Base-by-base conservation (phyloP, 805 yeast genomes). In the Metschnikowia matae region DNA sequence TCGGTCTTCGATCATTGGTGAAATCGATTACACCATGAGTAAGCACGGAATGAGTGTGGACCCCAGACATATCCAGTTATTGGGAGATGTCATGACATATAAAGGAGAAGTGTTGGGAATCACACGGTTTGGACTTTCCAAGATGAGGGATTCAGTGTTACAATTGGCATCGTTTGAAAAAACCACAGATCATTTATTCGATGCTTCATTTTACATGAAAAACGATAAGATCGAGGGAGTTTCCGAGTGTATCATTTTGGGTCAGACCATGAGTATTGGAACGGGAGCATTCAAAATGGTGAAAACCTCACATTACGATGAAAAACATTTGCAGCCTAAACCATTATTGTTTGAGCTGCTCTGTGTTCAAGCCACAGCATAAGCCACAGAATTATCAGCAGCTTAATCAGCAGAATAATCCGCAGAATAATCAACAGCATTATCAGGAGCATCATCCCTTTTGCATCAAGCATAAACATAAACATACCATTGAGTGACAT, bases 41-140 rank as follows among this genome's bases (percentile, higher is more conserved):
- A 89, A 90, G 70, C 99, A 94, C 76, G 99, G 99, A 71, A 94
- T 94, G 99, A 89, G 96, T 67, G 97, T 94, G 45, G 99, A 94
- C 77, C 99, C 98, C 54, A 96, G 99, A 77, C 99, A 94, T 69
- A 91, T 95, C 67, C 98, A 94, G 73, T 75, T 94, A 43, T 74
- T 94, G 56, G 99, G 99, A 57, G 99, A 94, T 69, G 98, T 94
- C 45, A 94, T 94, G 99, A 89, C 98, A 0, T 94, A 89, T 69
- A 94, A 94, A 72, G 99, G 99, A 53, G 99, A 94, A 67, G 96
- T 94, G 11, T 78, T 95, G 59, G 99, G 99, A 69, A 94, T 94
- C 65, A 94, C 99, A 1, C 82, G 99, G 73, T 94, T 94, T 63
- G 99, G 99, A 59, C 77, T 94, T 59, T 92, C 97, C 62, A 94